phyloP scores from a whole-genome alignment of 495 filamentous ascomycete genomes.

The Annulohypoxylon nitens region DNA sequence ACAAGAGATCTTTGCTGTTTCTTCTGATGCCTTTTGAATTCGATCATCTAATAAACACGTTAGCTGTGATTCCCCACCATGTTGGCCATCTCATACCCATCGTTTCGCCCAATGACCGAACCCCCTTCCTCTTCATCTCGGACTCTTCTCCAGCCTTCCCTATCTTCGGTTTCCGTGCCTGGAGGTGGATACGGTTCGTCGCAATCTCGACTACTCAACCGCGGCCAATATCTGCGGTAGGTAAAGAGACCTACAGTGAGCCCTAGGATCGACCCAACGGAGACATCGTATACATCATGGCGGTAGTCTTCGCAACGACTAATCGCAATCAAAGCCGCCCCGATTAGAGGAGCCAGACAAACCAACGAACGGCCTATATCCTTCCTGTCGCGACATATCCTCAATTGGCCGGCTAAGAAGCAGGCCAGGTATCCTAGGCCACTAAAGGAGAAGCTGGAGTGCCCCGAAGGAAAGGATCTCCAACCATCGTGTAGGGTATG shows the following conservation, averaged over 20 bases:
- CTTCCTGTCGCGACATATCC: constrained; percentile 77
- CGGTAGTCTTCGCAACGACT: constrained; percentile 94
- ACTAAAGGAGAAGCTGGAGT: constrained; percentile 86
- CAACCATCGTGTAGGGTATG: constrained; percentile 92
- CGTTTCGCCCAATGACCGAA: constrained; percentile 41
- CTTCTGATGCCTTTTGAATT: constrained; percentile 9
- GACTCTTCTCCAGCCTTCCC: constrained; percentile 49
- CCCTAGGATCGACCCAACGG: constrained; percentile 79
- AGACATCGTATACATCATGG: constrained; percentile 95
- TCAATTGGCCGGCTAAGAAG: constrained; percentile 83
- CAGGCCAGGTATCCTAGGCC: constrained; percentile 87
- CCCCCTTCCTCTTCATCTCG: constrained; percentile 54
- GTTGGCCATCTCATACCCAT: constrained; percentile 50
- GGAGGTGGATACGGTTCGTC: constrained; percentile 64
- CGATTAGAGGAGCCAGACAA: constrained; percentile 76
- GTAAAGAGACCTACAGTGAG: constrained; percentile 81
- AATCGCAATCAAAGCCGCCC: constrained; percentile 87
- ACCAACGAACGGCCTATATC: constrained; percentile 78
- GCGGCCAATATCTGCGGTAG: constrained; percentile 76
- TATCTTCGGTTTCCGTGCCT: constrained; percentile 40
- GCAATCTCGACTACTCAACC: constrained; percentile 61
- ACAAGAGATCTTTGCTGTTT: constrained; percentile 8
- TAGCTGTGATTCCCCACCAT: constrained; percentile 38
- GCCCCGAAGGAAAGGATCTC: constrained; percentile 92
- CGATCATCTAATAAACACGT: constrained; percentile 47